A percentile compares a stretch with the other conserved stretches of the same genome.
Conservation (phyloP, 495 filamentous ascomycete species). For the Penicillium soppii region DNA sequence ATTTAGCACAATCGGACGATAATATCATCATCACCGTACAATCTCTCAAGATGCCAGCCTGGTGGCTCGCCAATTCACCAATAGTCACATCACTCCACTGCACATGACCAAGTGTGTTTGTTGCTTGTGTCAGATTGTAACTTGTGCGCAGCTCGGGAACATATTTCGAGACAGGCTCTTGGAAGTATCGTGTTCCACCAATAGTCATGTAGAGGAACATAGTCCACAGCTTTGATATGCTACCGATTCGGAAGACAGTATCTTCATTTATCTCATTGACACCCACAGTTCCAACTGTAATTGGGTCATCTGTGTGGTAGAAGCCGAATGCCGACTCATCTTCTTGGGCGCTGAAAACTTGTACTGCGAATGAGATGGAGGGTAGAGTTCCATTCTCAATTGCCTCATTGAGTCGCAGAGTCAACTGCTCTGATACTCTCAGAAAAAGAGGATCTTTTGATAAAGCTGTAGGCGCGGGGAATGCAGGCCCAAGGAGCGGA, state of each 20-base stretch:
- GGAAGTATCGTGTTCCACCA: constrained; percentile 40
- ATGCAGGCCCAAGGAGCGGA: constrained; percentile 49
- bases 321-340: constrained; percentile 1
- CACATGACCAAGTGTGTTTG: constrained; percentile 37
- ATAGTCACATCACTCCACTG: constrained; percentile 57
- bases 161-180: constrained; percentile 44
- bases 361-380: constrained; percentile 47
- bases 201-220: constrained; percentile 48
- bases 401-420: constrained; percentile 17
- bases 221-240: constrained; percentile 50
- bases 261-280: constrained; percentile 38
- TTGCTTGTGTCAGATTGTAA: not conserved
- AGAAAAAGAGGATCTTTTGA: constrained; percentile 8
- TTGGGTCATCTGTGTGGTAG: constrained; percentile 4
- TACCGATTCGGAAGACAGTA: constrained; percentile 53
- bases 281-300: constrained; percentile 25
- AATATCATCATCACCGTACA: constrained; percentile 17
- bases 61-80: constrained; percentile 51
- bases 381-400: constrained; percentile 28
- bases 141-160: constrained; percentile 50
- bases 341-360: constrained; percentile 12
- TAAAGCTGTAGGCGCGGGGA: constrained; percentile 37
- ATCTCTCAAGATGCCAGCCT: constrained; percentile 51
- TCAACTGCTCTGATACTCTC: constrained; percentile 30
- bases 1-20: not conserved